Evolutionary conservation across 768 basidiomycete genomes (phyloP), one percentile per base, ranked within the genome.

Genomic region (Lactarius evosmus): DNA sequence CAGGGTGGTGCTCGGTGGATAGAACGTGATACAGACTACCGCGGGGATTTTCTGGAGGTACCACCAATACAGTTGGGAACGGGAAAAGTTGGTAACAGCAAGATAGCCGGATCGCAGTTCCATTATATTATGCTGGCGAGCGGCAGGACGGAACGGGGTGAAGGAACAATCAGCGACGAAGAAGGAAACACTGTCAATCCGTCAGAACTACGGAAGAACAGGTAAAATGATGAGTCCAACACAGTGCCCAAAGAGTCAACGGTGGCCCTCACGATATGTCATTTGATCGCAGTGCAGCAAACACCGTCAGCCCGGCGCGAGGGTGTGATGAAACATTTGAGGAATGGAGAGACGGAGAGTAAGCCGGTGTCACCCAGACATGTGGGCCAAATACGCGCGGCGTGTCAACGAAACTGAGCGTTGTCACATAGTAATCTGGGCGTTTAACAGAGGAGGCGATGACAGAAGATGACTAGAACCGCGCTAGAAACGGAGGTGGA

Each of bases 311-410:
- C 19, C 16, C 38, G 19, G 64, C 64, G 64, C 60, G 33, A 17
- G 32, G 17, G 16, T 34, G 22, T 52, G 59, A 65, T 65, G 59
- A 61, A 65, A 65, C 64, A 51, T 51, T 12, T n/a, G 38, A 7
- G 38, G 38, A 7, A 32, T 54, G 41, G 54, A 52, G 58, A 56
- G 46, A 51, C 25, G 36, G 16, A 27, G 27, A 16, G 7, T n/a
- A 29, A 59, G 34, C 36, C 44, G 40, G 54, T 19, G 34, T 25
- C 29, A 22, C 34, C 30, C 16, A 29, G 36, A 59, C 27, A 52
- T 19, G 27, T 36, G 58, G 12, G 16, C 58, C 58, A 36, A 32
- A 44, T 46, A 22, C 30, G 50, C 12, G 59, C 5, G 52, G 29
- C 25, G 40, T 32, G 33, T 38, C 33, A 36, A 36, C 25, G 30